Evolutionary conservation across 768 basidiomycete species (phyloP).

Genomic region (Daedaleopsis nitida): DNA sequence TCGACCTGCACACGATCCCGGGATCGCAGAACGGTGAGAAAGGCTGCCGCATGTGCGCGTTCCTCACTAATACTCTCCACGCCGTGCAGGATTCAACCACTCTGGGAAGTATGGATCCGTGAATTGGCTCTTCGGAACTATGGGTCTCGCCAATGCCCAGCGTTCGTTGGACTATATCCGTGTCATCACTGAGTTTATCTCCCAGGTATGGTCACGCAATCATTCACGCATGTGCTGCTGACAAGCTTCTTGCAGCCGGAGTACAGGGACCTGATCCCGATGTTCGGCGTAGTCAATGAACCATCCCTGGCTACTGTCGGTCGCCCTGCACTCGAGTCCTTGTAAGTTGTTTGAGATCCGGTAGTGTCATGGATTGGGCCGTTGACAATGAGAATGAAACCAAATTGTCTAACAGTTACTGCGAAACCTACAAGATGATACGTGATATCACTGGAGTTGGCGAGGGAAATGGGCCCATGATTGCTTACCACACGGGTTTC

Average conservation of each 20-base stretch:
- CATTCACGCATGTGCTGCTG: neutral
- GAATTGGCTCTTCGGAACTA: slow-evolving; percentile 68
- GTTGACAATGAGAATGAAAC: slow-evolving; percentile 35
- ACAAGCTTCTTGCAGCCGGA: slow-evolving; percentile 38
- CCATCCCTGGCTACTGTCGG: slow-evolving; percentile 56
- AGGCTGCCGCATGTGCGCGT: neutral
- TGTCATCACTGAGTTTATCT: slow-evolving; percentile 76
- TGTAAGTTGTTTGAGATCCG: slow-evolving; percentile 47
- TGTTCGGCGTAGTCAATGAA: slow-evolving; percentile 70
- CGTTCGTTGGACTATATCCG: slow-evolving; percentile 77
- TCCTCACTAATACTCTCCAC: neutral
- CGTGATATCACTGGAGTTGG: slow-evolving; percentile 74
- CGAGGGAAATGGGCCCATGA: slow-evolving; percentile 56
- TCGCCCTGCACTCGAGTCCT: slow-evolving; percentile 49
- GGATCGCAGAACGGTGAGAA: slow-evolving; percentile 72
- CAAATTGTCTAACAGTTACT: slow-evolving; percentile 46
- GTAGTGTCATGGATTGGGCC: slow-evolving; percentile 12
- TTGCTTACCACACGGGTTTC: slow-evolving; percentile 56
- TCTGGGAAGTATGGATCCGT: slow-evolving; percentile 60
- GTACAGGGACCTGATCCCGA: slow-evolving; percentile 60
- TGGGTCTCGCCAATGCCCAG: slow-evolving; percentile 88
- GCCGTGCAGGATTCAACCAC: slow-evolving; percentile 43
- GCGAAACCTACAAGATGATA: slow-evolving; percentile 61
- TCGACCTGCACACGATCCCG: slow-evolving; percentile 80
- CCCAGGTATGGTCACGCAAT: slow-evolving; percentile 42